phyloP scores from a whole-genome alignment of 139 green algal species.

The Helicosporidium sp. region DNA sequence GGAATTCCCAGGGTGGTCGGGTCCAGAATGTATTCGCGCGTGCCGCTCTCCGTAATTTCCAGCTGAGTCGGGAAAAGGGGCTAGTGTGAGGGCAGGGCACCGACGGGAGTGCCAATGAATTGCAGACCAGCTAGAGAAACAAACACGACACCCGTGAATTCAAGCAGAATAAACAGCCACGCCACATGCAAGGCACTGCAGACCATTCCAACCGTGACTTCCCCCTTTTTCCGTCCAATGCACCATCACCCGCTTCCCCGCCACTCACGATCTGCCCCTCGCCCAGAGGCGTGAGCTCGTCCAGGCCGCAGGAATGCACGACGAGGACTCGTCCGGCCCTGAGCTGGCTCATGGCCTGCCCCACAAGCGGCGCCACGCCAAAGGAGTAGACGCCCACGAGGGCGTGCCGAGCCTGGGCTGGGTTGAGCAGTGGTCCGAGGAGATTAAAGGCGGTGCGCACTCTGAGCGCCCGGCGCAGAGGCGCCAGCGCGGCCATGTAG shows the following conservation, averaged over 20 bases:
- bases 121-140: no score
- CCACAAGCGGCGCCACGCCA: conserved; percentile 40
- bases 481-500: conserved; percentile 37
- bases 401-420: conserved; percentile 56
- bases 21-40: conserved; percentile 37
- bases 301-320: conserved; percentile 81
- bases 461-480: conserved; percentile 43
- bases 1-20: conserved; percentile 71
- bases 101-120: no score
- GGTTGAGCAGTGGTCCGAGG: conserved; percentile 92
- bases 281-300: conserved; percentile 93
- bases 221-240: no score
- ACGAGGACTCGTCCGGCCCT: conserved; percentile 88
- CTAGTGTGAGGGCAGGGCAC: no score
- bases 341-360: conserved; percentile 64
- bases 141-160: no score
- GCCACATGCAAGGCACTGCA: no score
- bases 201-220: no score
- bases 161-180: no score
- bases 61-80: no score
- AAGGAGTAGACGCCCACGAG: conserved; percentile 80
- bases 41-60: conserved; percentile 45
- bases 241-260: no score
- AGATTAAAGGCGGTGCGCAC: conserved; percentile 83
- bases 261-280: conserved; percentile 65